Conservation (phyloP, 176 grass and related monocot genomes). For the Urochloa ruziziensis region DNA sequence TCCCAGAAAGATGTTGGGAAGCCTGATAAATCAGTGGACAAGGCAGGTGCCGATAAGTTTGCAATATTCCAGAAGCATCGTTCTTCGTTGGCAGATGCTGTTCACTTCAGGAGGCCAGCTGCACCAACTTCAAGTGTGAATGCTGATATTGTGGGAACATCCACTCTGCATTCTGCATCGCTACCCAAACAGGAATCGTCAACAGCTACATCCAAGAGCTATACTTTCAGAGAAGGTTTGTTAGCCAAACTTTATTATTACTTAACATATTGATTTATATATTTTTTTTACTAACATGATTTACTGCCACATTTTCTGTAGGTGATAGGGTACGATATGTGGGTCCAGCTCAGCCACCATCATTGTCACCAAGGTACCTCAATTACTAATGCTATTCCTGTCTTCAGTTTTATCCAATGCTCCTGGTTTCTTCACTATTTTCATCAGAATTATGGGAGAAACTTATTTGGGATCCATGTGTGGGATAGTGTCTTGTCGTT, state of each 20-base stretch:
- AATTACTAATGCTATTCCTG: not conserved
- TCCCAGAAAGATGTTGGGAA: slow-evolving; percentile 63
- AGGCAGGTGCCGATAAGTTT: slow-evolving; percentile 38
- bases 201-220: slow-evolving; percentile 87
- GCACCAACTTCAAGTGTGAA: slow-evolving; percentile 88
- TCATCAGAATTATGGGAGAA: not conserved
- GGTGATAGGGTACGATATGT: slow-evolving; percentile 91
- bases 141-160: slow-evolving; percentile 91
- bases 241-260: slow-evolving; percentile 12
- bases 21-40: slow-evolving; percentile 61
- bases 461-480: not conserved
- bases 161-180: slow-evolving; percentile 70
- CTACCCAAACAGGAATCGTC: slow-evolving; percentile 86
- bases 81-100: slow-evolving; percentile 50
- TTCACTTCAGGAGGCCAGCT: slow-evolving; percentile 70
- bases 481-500: not conserved
- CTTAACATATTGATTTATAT: slow-evolving; percentile 6
- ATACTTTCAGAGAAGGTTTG: slow-evolving; percentile 97
- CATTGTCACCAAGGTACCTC: slow-evolving; percentile 55
- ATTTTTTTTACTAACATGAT: slow-evolving; percentile 22
- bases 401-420: not conserved
- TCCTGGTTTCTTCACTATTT: not conserved
- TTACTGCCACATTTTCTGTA: slow-evolving; percentile 34
- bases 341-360: slow-evolving; percentile 49
- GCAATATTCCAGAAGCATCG: slow-evolving; percentile 72